Percentiles rank a stretch among this genome's conserved stretches.
Evolutionary conservation across 257 asterid species (phyloP).

Genomic region (Pogostemon cablin): DNA sequence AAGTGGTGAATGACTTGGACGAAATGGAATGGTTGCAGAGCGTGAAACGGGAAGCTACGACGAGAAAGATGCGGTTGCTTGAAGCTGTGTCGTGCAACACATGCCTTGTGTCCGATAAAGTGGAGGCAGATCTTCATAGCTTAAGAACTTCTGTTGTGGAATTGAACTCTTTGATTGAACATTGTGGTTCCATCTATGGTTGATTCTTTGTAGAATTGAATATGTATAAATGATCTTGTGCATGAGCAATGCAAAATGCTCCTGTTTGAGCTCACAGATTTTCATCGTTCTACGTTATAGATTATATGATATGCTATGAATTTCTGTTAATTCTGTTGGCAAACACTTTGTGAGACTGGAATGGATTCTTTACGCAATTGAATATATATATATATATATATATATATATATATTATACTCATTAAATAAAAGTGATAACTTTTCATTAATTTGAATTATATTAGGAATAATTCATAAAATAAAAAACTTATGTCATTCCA

Average conservation of each 20-base stretch:
- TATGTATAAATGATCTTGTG: not conserved
- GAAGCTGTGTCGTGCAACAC: conserved; percentile 50
- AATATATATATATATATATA: no score
- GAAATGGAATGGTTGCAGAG: conserved; percentile 46
- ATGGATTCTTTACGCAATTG: no score
- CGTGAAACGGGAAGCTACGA: conserved; percentile 44
- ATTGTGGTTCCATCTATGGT: conserved; percentile 10
- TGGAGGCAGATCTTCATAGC: conserved; percentile 65
- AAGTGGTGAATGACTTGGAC: conserved; percentile 39
- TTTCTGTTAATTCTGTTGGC: no score
- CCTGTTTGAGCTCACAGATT: no score
- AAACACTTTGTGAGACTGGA: no score
- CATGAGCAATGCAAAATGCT: not conserved
- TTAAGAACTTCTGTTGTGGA: conserved; percentile 52
- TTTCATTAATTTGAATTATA: no score
- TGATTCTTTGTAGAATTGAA: not conserved
- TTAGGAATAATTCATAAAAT: no score
- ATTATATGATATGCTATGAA: no score
- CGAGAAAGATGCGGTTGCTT: conserved; percentile 48
- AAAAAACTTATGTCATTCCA: no score
- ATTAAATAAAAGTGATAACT: no score
- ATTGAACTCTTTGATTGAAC: conserved; percentile 42
- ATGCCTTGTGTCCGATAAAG: conserved; percentile 55
- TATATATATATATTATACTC: no score
- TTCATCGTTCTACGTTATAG: no score